A percentile compares a stretch with the other conserved stretches of the same genome.
These are phyloP conservation scores for Juncus inflexus DNA, from an alignment of 176 grass and related monocot species.

Conservation along the genomic window DNA sequence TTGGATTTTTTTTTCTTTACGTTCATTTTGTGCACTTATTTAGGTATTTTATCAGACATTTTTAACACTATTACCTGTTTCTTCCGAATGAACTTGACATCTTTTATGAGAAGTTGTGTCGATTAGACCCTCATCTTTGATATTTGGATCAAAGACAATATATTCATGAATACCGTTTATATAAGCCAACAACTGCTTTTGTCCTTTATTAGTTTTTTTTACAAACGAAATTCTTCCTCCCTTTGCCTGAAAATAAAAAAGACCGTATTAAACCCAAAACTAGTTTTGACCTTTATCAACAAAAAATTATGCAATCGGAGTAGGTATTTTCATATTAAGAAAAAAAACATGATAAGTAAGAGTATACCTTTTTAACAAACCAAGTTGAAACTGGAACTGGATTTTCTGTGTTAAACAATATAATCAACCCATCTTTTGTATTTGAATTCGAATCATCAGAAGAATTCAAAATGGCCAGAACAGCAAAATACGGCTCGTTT, in stretches of 20 bases:
- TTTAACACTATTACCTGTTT: neutral
- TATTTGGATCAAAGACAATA: slow-evolving; percentile 69
- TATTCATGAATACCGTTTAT: slow-evolving; percentile 79
- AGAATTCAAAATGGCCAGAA: slow-evolving; percentile 50
- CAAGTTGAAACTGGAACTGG: slow-evolving; percentile 51
- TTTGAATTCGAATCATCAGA: slow-evolving; percentile 21
- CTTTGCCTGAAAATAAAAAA: slow-evolving; percentile 48
- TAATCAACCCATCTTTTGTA: slow-evolving; percentile 61
- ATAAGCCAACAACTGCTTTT: slow-evolving; percentile 40
- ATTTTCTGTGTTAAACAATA: slow-evolving; percentile 70
- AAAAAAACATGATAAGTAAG: no score
- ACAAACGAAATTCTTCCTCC: slow-evolving; percentile 70
- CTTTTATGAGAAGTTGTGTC: slow-evolving; percentile 30
- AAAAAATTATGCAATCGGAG: no score
- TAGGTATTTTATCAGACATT: no score
- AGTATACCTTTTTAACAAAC: slow-evolving; percentile 73
- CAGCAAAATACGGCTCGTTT: slow-evolving; percentile 52
- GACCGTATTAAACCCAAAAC: slow-evolving; percentile 8
- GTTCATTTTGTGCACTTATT: no score
- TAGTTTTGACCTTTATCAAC: neutral
- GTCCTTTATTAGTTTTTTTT: slow-evolving; percentile 24
- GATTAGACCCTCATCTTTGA: slow-evolving; percentile 14
- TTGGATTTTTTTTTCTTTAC: no score
- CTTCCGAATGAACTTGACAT: slow-evolving; percentile 37
- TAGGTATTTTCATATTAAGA: no score